phyloP scores from a whole-genome alignment of 2,329 filamentous ascomycete genomes.

The Aspergillus fructus region DNA sequence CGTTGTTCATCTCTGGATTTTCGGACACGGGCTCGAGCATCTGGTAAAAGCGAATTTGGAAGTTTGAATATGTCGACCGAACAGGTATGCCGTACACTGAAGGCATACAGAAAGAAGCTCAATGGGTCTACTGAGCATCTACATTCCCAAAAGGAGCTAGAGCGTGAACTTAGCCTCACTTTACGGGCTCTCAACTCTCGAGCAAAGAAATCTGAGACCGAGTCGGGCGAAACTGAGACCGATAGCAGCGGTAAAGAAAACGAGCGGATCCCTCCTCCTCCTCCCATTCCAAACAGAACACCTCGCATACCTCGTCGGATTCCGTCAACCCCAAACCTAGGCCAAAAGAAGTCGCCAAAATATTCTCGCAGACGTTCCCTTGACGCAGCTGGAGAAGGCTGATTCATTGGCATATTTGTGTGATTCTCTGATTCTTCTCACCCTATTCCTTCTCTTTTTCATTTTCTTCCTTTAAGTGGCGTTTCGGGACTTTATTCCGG shows the following conservation, averaged over 20 bases:
- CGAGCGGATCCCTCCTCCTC: constrained; percentile 24
- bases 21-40: constrained; percentile 46
- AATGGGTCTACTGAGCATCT: constrained; percentile 49
- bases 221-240: constrained; percentile 31
- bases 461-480: background rate
- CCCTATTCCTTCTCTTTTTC: constrained; percentile 1
- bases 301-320: constrained; percentile 30
- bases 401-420: background rate
- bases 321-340: constrained; percentile 38
- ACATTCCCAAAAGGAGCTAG: constrained; percentile 54
- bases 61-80: constrained; percentile 55
- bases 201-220: constrained; percentile 27
- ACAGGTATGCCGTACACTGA: constrained; percentile 57
- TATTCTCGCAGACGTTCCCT: constrained; percentile 34
- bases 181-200: constrained; percentile 35
- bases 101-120: constrained; percentile 60
- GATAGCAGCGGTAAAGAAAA: constrained; percentile 42
- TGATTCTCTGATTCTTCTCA: constrained; percentile 1
- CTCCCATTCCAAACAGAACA: constrained; percentile 24
- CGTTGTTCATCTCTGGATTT: constrained; percentile 52
- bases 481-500: background rate
- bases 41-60: constrained; percentile 43
- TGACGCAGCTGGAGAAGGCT: constrained; percentile 29
- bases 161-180: constrained; percentile 54
- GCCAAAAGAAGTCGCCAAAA: constrained; percentile 23